Base-by-base conservation (phyloP, 441 rosid genomes). In the Populus hybrid region DNA sequence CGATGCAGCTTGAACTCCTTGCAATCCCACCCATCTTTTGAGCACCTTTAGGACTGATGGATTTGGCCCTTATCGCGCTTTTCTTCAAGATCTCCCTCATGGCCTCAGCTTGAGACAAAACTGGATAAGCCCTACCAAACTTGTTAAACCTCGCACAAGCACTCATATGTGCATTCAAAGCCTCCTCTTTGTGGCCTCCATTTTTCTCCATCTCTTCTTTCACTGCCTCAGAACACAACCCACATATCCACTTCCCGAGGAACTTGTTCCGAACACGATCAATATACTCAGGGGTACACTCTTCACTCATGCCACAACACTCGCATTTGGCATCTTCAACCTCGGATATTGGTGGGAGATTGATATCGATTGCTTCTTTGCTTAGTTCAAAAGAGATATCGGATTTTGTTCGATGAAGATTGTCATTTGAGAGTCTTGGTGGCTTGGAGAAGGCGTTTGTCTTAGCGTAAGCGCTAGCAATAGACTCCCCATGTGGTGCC, bases 241-340 rank as follows among this genome's bases (percentile, higher is more conserved):
- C 98, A 36, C 99, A 96, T 68, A 96, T 88, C 98, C 92, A 90
- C 76, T 89, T 93, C 83, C 98, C 98, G 1, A 85, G 73, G 82
- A 84, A 94, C 89, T 84, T 88, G 79, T 74, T 81, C 8, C 97
- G 87, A 38, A 94, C 88, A 3, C 83, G 84, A 54, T 89, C 95
- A 20, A 96, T 87, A 91, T 93, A 96, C 86, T 91, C 94, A 0
- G 83, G 80, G 3, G 98, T 96, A 85, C 91, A 96, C 90, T 92
- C 98, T 83, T 96, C 99, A 30, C 80, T 84, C 98, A 96, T 92
- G 59, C 96, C 98, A 36, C 99, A 96, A 16, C 99, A 94, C 86
- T 93, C 94, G 54, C 98, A 96, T 81, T 90, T 92, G 20, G 95
- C 93, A 57, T 92, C 92, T 78, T 89, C 93, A 1, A 93, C 96